Evolutionary conservation across 129 eudicot species (phyloP).

Genomic region (Cynara cardunculus): DNA sequence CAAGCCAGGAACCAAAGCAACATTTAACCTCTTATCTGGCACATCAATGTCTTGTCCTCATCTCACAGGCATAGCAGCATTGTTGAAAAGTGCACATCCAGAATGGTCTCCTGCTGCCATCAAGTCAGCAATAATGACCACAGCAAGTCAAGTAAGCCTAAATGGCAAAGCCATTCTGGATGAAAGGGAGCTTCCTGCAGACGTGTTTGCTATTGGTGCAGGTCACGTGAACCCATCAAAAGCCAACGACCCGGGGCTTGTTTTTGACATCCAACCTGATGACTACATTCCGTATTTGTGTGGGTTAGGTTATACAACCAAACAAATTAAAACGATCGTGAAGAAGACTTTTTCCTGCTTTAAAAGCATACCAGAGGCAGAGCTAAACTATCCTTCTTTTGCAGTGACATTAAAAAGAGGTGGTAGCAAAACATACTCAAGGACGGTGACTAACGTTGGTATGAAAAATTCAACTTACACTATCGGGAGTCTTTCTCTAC

Average conservation of each 20-base stretch:
- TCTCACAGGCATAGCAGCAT: constrained; percentile 54
- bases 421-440: constrained; percentile 18
- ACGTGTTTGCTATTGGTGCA: constrained; percentile 45
- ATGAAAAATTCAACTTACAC: constrained; percentile 24
- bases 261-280: constrained; percentile 48
- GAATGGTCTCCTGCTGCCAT: constrained; percentile 72
- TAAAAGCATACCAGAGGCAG: constrained; percentile 34
- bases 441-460: constrained; percentile 60
- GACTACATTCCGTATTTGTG: constrained; percentile 60
- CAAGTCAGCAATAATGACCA: constrained; percentile 66
- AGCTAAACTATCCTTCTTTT: constrained; percentile 69
- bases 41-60: constrained; percentile 75
- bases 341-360: constrained; percentile 24
- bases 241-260: constrained; percentile 57
- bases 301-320: constrained; percentile 44
- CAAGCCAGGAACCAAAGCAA: constrained; percentile 18
- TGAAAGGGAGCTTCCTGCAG: constrained; percentile 33
- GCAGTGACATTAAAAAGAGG: constrained; percentile 22
- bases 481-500: constrained; percentile 2
- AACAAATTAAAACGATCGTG: constrained; percentile 16
- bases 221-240: constrained; percentile 58
- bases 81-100: constrained; percentile 60
- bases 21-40: constrained; percentile 39
- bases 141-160: constrained; percentile 35
- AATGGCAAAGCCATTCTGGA: constrained; percentile 25